Base-by-base conservation (phyloP, 1,139 yeast species). In the Zygosaccharomyces pseudobailii region DNA sequence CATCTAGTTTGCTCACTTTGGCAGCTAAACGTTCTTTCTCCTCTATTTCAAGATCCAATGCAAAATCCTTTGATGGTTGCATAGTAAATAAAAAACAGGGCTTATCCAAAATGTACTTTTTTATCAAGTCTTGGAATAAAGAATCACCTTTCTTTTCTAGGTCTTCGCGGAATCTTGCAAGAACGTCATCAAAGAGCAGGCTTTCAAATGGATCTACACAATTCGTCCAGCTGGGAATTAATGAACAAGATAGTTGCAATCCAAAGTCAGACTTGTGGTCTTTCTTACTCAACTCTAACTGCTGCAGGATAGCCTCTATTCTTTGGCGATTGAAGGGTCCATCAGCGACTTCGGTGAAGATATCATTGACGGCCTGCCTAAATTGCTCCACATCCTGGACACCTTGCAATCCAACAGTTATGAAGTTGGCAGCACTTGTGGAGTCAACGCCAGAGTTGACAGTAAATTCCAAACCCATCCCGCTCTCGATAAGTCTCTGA, bases 181-280 rank as follows among this genome's bases (percentile, higher is more conserved):
- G 70, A 21, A 80, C 71, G 17, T 71, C 72, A 54, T 87, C 87
- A 65, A 87, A 85, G 51, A 81, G 80, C 39, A 92, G 70, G 3
- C 78, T 61, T 7, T 78, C 75, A 53, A 90, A 71, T 5, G 94
- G 90, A 63, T 87, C 87, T 10, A 79, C 76, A 25, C 80, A 80
- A 61, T 88, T 88, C 46, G 87, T 82, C 86, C 96, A 90, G 10
- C 89, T 80, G 8, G 96, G 88, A 33, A 87, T 77, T 8, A 92
- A 59, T 3, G 89, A 76, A 58, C 82, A 82, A 36, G 92, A 73
- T 46, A 92, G 68, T 27, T 83, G 82, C 72, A 92, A 71, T 17
- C 99, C 99, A 69, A 89, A 90, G 49, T 88, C 88, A 0, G 97
- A 85, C 57, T 85, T 89, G 54, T 89, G 95, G 55, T 87, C 90